phyloP scores from a whole-genome alignment of 108 stramenopile species.

The Cyclotella sp. region DNA sequence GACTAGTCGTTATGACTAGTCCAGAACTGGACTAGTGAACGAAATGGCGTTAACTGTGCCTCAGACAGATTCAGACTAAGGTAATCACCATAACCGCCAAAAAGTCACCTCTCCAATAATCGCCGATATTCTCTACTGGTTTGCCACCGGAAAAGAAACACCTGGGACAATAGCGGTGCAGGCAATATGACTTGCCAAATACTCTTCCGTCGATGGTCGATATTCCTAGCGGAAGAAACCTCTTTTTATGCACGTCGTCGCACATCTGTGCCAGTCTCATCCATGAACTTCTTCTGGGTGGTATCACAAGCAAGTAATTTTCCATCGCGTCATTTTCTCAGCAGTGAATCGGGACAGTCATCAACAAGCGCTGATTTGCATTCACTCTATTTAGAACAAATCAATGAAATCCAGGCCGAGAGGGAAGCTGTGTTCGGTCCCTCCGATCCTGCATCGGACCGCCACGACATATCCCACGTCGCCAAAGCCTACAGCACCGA shows the following conservation, averaged over 20 bases:
- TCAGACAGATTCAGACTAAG: no score
- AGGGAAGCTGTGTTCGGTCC: slow-evolving; percentile 41
- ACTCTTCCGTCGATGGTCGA: background rate
- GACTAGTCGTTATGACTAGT: no score
- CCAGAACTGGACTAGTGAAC: no score
- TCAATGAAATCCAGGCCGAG: slow-evolving; percentile 48
- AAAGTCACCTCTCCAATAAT: no score
- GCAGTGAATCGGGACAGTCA: background rate
- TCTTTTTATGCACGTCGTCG: background rate
- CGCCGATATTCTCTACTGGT: no score
- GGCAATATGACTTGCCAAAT: background rate
- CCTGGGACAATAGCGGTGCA: no score
- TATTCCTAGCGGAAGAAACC: background rate
- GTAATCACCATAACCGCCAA: no score
- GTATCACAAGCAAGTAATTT: background rate
- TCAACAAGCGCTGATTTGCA: slow-evolving; percentile 31
- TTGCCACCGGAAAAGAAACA: no score
- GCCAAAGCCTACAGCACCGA: slow-evolving; percentile 13
- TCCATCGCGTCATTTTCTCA: background rate
- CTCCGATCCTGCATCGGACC: slow-evolving; percentile 23
- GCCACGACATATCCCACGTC: slow-evolving; percentile 26
- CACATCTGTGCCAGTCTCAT: background rate
- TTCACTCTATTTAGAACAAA: slow-evolving; percentile 47
- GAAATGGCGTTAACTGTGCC: no score
- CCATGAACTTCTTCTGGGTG: no score